These are phyloP conservation scores for Glaciozyma martinii DNA, from an alignment of 768 basidiomycete species.

Conservation along the genomic window DNA sequence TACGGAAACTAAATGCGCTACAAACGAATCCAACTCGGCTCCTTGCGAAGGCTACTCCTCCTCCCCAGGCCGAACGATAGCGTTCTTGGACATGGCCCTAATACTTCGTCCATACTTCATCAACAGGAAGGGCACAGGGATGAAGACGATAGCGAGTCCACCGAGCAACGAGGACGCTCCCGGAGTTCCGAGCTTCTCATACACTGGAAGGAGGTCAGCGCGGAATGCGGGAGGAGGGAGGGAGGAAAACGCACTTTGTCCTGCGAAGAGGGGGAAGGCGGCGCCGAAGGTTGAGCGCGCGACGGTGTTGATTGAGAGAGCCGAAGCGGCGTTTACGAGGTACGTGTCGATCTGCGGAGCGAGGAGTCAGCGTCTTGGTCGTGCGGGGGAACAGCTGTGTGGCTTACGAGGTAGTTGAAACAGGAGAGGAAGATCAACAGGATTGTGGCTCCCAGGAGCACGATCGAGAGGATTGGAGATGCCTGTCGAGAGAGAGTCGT, in stretches of 20 bases:
- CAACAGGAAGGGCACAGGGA: conserved; percentile 26
- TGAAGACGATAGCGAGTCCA: conserved; percentile 25
- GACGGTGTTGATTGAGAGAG: conserved; percentile 34
- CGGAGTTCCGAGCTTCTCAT: conserved; percentile 18
- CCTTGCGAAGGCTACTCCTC: background rate
- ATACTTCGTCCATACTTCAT: conserved; percentile 28
- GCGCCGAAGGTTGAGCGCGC: conserved; percentile 31
- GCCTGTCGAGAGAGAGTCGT: no score
- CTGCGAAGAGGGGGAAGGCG: conserved; percentile 32
- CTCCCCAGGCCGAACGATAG: conserved; percentile 8
- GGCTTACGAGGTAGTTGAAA: conserved; percentile 32
- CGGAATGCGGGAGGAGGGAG: background rate
- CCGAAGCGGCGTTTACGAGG: conserved; percentile 28
- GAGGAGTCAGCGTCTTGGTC: background rate
- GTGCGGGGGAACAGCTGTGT: no score
- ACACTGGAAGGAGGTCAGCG: conserved; percentile 12
- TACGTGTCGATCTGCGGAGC: conserved; percentile 11
- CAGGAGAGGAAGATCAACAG: conserved; percentile 31
- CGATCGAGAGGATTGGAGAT: conserved; percentile 24
- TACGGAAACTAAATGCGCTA: no score
- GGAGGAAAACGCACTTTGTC: conserved; percentile 6
- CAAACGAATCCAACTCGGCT: no score
- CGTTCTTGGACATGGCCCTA: conserved; percentile 32
- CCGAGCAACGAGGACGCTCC: conserved; percentile 31
- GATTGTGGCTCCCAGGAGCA: conserved; percentile 25